Evolutionary conservation across 78 protist genomes (phyloP).

Genomic region (Blattamonas nauphoetae): DNA sequence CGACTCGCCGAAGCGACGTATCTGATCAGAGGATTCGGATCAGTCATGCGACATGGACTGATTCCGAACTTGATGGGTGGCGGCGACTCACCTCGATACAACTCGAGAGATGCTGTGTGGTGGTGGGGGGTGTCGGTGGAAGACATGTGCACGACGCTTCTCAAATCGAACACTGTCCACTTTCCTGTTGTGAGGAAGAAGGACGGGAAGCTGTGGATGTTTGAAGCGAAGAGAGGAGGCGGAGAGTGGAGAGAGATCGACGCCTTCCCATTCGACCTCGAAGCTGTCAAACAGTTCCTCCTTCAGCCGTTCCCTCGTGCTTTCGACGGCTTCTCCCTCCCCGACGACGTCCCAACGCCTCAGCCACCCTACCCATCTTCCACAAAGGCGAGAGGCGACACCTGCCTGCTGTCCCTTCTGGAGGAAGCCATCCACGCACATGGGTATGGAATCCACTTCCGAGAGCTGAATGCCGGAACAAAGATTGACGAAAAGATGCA

Average conservation of each 20-base stretch:
- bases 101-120: constrained; percentile 82
- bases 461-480: constrained; percentile 76
- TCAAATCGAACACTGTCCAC: neutral
- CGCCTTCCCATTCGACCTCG: neutral
- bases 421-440: constrained; percentile 1
- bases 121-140: constrained; percentile 53
- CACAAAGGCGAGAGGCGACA: neutral
- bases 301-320: neutral
- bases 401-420: neutral
- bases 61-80: constrained; percentile 80
- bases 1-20: constrained; percentile 45
- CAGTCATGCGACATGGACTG: constrained; percentile 65
- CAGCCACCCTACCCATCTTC: neutral
- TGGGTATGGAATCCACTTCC: constrained; percentile 54
- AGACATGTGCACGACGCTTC: neutral
- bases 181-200: constrained; percentile 35
- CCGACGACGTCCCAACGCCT: too few species aligned
- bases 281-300: neutral
- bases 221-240: constrained; percentile 8
- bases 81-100: constrained; percentile 54
- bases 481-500: constrained; percentile 66
- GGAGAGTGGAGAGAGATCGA: neutral
- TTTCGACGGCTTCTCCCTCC: neutral
- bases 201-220: constrained; percentile 45
- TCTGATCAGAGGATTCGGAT: constrained; percentile 19